A percentile compares a stretch with the other conserved stretches of the same genome.
These are phyloP conservation scores for Cladosporium sp. DNA, from an alignment of 2,329 filamentous ascomycete genomes.

Conservation along the genomic window DNA sequence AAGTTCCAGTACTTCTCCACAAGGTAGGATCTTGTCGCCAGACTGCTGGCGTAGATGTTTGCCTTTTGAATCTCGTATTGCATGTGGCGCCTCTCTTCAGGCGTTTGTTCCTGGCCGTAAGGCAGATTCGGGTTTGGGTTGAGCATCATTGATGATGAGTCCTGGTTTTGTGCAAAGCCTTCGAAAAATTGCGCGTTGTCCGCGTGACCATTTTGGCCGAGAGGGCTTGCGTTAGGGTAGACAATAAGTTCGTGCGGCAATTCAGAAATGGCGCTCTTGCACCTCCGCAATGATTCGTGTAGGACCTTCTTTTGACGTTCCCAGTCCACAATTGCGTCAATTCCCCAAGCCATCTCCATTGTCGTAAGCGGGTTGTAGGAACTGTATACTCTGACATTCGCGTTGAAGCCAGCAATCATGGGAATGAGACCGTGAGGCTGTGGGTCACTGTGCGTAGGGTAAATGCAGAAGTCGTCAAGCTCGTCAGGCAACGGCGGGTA, in stretches of 20 bases:
- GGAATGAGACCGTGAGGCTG: constrained; percentile 71
- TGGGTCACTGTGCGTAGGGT: constrained; percentile 66
- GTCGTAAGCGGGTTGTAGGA: constrained; percentile 78
- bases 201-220: constrained; percentile 31
- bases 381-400: constrained; percentile 74
- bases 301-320: constrained; percentile 74
- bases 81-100: constrained; percentile 50
- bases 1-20: constrained; percentile 84
- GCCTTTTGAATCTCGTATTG: constrained; percentile 91
- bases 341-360: constrained; percentile 81
- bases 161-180: constrained; percentile 30
- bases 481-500: constrained; percentile 80
- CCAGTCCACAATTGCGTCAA: constrained; percentile 74
- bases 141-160: constrained; percentile 27
- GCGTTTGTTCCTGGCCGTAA: constrained; percentile 31
- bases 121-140: constrained; percentile 18
- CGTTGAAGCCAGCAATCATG: constrained; percentile 76
- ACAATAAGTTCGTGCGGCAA: constrained; percentile 71
- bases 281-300: constrained; percentile 68
- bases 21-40: constrained; percentile 79
- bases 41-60: constrained; percentile 80
- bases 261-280: constrained; percentile 67
- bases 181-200: constrained; percentile 29
- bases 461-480: constrained; percentile 81
- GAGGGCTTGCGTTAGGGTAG: constrained; percentile 45